Base-by-base conservation (phyloP, 169 alveolate genomes). In the Cyclospora cayetanensis region DNA sequence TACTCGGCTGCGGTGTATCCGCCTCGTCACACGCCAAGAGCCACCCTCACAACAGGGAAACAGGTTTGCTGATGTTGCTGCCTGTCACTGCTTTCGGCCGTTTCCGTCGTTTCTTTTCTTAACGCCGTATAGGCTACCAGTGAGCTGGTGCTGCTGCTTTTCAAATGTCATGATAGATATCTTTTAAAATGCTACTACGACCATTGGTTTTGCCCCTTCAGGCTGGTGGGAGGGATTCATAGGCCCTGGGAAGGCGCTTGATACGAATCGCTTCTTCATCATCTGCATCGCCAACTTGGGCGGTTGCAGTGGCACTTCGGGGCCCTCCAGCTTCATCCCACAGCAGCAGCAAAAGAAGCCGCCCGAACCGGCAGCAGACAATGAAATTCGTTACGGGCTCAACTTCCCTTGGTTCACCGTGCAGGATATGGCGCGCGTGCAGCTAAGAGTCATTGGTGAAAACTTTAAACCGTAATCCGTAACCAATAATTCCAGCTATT, bases 211-310 rank as follows among this genome's bases (percentile, higher is more conserved):
- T 31, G 34, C 25, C 41, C 25, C 34, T 27, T 15, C 90, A 63
- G 91, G 91, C 63, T 83, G 91, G 91, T 83, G 91, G 91, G 91
- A 83, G 43, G 29, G 39, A 20, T 83, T 83, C 60, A 83, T 83
- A 12, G 91, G 91, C 35, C 79, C 82, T 7, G 91, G 91, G 27
- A 11, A 12, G 42, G 82, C 91, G 15, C 74, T 83, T 25, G 91
- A 83, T 46, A 83, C 91, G 41, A 39, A 83, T 43, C 50, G 41
- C 50, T 83, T 83, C 66, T 63, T 60, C 80, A 29, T 83, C 22
- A 41, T 83, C 2, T 83, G 91, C 66, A 41, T 41, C n/a, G 42
- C 72, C 46, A 34, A 83, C 91, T 63, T 83, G 53, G 91, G 91
- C 2, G 80, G 91, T 2, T 83, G 91, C 43, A 20, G 29, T 0